Percentiles rank a stretch among this genome's conserved stretches.
These are phyloP conservation scores for Alternaria arbusti DNA, from an alignment of 2,329 filamentous ascomycete species.

Conservation along the genomic window DNA sequence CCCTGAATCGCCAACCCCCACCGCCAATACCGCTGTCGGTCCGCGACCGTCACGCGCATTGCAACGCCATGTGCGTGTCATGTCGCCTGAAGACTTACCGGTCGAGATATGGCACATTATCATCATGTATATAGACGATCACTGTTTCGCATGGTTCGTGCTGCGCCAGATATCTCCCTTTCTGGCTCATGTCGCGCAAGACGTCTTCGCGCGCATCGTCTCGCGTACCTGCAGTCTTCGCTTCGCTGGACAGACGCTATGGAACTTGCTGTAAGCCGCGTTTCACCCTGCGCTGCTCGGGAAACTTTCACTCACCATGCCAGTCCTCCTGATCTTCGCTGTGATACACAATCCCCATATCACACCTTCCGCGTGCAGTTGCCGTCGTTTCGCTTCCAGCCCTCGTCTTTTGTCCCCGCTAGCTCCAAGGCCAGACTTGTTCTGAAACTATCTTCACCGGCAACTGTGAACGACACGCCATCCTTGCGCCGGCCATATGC, in stretches of 20 bases:
- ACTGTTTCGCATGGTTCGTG: conserved; percentile 29
- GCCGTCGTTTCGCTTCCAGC: conserved; percentile 26
- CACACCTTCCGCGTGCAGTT: conserved; percentile 3
- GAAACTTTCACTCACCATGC: conserved; percentile 10
- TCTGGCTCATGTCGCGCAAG: conserved; percentile 19
- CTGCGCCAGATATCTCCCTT: conserved; percentile 24
- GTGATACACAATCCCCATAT: neutral
- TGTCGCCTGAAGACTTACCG: conserved; percentile 18
- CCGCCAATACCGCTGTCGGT: conserved; percentile 17
- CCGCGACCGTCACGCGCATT: conserved; percentile 6
- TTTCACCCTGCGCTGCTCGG: conserved; percentile 8
- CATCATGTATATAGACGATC: conserved; percentile 20
- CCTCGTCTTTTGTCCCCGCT: conserved; percentile 22
- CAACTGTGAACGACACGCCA: conserved; percentile 4
- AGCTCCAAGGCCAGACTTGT: conserved; percentile 18
- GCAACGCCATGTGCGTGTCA: conserved; percentile 6
- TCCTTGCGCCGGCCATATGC: conserved; percentile 5
- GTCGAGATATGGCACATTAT: conserved; percentile 23
- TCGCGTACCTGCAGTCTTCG: conserved; percentile 22
- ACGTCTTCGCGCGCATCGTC: conserved; percentile 22
- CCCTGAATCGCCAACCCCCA: conserved; percentile 13
- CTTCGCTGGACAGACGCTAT: conserved; percentile 22
- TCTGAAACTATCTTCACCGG: conserved; percentile 19
- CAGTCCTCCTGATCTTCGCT: conserved; percentile 9
- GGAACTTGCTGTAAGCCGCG: conserved; percentile 20